Percentiles rank a stretch among this genome's conserved stretches.
Conservation (phyloP, 257 asterid species). For the Gynochthodes officinalis region DNA sequence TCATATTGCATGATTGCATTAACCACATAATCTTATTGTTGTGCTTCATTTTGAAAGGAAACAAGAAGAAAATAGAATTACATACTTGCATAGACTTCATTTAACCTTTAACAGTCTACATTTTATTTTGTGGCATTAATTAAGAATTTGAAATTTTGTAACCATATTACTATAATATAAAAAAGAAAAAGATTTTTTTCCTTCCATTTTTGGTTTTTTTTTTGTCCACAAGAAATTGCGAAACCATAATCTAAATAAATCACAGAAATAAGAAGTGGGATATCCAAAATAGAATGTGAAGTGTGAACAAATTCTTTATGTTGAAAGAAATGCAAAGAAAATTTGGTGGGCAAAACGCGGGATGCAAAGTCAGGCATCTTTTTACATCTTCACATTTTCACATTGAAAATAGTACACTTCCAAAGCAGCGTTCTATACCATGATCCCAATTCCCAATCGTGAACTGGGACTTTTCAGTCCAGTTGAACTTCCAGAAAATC, state of each 20-base stretch:
- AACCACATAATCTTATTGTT: too few species aligned
- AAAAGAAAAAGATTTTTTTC: too few species aligned
- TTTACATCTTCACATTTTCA: slow-evolving; percentile 20
- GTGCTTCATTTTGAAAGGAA: neutral
- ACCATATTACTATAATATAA: neutral
- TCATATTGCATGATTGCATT: too few species aligned
- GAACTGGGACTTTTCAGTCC: neutral
- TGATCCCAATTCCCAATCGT: too few species aligned
- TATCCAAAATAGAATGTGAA: neutral
- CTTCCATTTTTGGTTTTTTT: too few species aligned
- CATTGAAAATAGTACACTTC: neutral
- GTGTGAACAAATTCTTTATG: neutral
- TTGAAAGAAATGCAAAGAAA: neutral
- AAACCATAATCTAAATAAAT: too few species aligned
- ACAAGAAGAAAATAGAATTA: too few species aligned
- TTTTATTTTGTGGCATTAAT: neutral
- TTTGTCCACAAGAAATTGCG: too few species aligned
- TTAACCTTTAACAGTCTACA: neutral
- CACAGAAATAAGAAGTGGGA: neutral
- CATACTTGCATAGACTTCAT: neutral
- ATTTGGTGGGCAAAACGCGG: slow-evolving; percentile 23
- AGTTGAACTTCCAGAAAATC: neutral
- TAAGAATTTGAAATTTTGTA: neutral
- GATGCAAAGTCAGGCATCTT: slow-evolving; percentile 2
- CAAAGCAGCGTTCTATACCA: too few species aligned